Evolutionary conservation across 2,329 filamentous ascomycete species (phyloP), one percentile per base, ranked within the genome.

Genomic region (Tolypocladium paradoxum): DNA sequence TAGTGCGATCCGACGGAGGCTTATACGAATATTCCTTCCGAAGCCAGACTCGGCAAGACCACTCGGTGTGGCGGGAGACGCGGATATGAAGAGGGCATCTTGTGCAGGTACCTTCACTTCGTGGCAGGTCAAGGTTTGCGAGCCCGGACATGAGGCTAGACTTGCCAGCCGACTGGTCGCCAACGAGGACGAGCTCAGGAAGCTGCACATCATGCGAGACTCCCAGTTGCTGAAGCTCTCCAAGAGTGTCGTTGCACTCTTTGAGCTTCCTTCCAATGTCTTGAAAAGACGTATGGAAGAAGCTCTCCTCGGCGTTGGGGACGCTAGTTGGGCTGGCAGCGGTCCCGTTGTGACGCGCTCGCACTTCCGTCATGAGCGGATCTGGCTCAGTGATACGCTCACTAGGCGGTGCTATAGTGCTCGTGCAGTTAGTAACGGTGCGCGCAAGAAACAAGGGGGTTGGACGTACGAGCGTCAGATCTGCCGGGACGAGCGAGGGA

Each of bases 141-240:
- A 87, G 78, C 0, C 80, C 83, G 14, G 83, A 83, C 77, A 80
- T 80, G 6, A 80, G 63, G 31, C 73, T 90, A 0, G 84, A 90
- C 64, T 96, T 96, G 0, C 90, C 91, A 0, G 89, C 86, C 0
- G 82, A 88, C 62, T 96, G 90, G 49, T 95, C 90, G 0, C 90
- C 90, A 0, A 95, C 82, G 0, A 95, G 80, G 6, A 92, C 87
- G 11, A 95, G 82, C 59, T 90, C 88, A 0, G 90, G 89, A 0
- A 95, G 72, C 0, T 81, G 79, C 0, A 89, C 79, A 5, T 83
- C 79, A 20, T 87, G 81, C 49, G 87, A 83, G 0, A 95, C 83
- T 0, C 87, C 88, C 0, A 92, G 76, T 6, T 83, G 77, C 50
- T 88, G 82, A 0, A 96, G 77, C 48, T 85, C 79, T 3, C 80